Conservation (phyloP, 495 filamentous ascomycete genomes). For the Cercophora samala region DNA sequence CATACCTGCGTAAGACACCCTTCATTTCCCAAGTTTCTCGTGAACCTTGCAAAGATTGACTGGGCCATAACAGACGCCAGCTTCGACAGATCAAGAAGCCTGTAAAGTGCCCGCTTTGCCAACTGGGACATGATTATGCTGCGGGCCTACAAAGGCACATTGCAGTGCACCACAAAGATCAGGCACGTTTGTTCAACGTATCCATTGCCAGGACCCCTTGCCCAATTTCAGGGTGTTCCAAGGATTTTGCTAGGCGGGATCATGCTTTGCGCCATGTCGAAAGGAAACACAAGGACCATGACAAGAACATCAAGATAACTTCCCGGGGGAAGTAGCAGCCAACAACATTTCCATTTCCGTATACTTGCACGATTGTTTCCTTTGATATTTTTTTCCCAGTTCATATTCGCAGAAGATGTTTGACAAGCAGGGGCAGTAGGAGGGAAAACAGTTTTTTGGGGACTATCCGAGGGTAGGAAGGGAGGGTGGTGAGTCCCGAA, state of each 20-base stretch:
- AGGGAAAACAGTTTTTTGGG: neutral
- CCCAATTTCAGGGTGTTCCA: neutral
- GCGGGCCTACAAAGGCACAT: neutral
- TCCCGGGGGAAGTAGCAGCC: neutral
- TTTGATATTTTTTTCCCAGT: neutral
- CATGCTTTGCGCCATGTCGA: neutral
- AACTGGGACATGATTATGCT: neutral
- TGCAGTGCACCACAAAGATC: neutral
- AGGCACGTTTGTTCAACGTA: neutral
- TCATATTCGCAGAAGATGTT: neutral
- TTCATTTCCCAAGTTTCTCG: neutral
- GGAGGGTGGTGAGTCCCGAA: neutral
- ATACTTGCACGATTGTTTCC: neutral
- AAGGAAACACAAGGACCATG: neutral
- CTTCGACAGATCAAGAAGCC: neutral
- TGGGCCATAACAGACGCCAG: neutral
- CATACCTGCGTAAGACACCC: neutral
- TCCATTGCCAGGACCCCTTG: neutral
- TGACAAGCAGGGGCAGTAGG: neutral
- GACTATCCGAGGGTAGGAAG: neutral
- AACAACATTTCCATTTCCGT: neutral
- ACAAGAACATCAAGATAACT: neutral
- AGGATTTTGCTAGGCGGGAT: neutral
- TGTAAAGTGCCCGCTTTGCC: neutral
- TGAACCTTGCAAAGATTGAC: neutral